Base-by-base conservation (phyloP, 805 yeast species). In the Komagataella populi region DNA sequence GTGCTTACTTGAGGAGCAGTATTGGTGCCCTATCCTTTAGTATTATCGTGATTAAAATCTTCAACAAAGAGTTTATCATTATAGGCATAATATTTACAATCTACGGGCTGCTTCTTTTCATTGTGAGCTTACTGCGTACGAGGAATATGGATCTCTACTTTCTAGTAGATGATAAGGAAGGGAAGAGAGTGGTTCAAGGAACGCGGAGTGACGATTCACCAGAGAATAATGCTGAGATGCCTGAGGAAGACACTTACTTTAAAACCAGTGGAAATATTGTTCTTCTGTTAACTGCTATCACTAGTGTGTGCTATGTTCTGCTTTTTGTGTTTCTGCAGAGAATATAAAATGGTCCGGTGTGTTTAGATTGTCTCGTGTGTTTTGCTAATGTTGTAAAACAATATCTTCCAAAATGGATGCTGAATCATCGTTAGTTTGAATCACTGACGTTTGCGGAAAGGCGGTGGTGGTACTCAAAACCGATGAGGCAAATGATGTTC, bases 1-100 rank as follows among this genome's bases (percentile, higher is more conserved):
- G 95, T 0, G 90, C 95, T 1, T 86, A 87, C 60, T 71, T 83
- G 23, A 65, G 95, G 50, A 78, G 90, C 0, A 84, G 90, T 18
- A 66, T 87, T 30, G 83, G 86, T 18, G 74, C 82, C 50, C 63
- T 87, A 24, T 75, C 88, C 8, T 82, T 87, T 58, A 60, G 86
- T 3, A 67, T 84, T 36, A 65, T 84, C 51, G 74, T 85, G 16
- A 71, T 85, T 56, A 81, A 83, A 62, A 63, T 85, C 44, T 85
- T 85, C 62, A 70, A 80, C 4, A 67, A 62, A 45, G 86, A 81
- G 57, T 84, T 83, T 60, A 65, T 83, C 50, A 80, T 84, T 1
- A 70, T 85, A 8, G 91, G 89, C 1, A 70, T 81, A 0, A 76
- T 83, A 0, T 84, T 78, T 59, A 81, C 85, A 2, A 63, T 76